Conservation (phyloP, 345 rosid species). For the Luvunga scandens region DNA sequence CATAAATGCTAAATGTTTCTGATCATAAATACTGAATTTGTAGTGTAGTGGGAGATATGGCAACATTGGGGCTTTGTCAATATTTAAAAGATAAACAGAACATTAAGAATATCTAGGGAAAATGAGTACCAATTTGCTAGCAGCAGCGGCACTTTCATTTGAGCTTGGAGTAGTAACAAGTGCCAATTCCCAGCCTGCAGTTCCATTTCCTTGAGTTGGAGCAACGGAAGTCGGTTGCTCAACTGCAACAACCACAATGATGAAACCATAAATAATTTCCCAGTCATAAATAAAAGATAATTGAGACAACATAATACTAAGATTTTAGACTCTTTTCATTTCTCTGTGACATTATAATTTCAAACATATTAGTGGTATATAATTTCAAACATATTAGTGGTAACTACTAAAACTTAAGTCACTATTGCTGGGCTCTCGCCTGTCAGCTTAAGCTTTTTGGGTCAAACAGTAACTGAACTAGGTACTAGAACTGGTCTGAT, state of each 20-base stretch:
- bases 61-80: background rate
- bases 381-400: background rate
- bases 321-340: background rate
- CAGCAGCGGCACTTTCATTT: constrained; percentile 58
- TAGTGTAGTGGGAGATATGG: background rate
- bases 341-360: background rate
- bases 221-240: constrained; percentile 51
- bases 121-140: constrained; percentile 71
- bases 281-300: background rate
- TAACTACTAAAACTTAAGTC: background rate
- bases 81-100: background rate
- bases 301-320: background rate
- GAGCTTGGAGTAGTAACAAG: constrained; percentile 92
- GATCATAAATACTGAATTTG: background rate
- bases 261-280: constrained; percentile 3
- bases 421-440: background rate
- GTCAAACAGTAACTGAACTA: background rate
- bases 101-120: background rate
- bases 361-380: background rate
- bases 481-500: background rate
- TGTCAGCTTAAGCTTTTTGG: background rate
- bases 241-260: constrained; percentile 43
- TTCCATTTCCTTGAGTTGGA: constrained; percentile 45
- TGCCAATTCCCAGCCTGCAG: constrained; percentile 90
- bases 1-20: background rate